These are phyloP conservation scores for Datisca glomerata DNA, from an alignment of 306 rosid genomes.

Conservation along the genomic window DNA sequence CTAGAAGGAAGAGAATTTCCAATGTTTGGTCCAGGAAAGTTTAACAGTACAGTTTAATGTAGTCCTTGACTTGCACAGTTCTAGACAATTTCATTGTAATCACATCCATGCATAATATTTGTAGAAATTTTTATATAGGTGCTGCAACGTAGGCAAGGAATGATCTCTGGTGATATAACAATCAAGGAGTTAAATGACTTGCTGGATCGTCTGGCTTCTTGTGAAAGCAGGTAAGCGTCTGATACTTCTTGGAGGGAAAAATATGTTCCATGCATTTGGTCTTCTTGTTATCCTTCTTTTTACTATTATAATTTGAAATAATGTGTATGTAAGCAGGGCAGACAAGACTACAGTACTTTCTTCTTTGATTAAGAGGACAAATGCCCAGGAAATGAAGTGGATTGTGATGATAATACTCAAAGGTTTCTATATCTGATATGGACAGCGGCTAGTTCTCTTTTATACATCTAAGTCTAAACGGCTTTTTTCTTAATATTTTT, in stretches of 20 bases:
- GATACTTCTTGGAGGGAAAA: not conserved
- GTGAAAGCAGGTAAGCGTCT: slow-evolving; percentile 58
- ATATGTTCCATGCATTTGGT: not conserved
- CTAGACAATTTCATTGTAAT: too few relatives aligned
- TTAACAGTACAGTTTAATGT: too few relatives aligned
- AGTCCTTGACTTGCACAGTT: too few relatives aligned
- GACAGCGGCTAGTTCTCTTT: too few relatives aligned
- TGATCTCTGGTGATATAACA: slow-evolving; percentile 65
- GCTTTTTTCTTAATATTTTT: not conserved
- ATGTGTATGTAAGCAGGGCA: slow-evolving; percentile 34
- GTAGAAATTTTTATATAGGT: slow-evolving; percentile 65
- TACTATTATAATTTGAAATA: slow-evolving; percentile 11
- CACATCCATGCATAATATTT: too few relatives aligned
- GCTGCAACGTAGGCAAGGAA: slow-evolving; percentile 70
- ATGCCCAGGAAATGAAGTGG: slow-evolving; percentile 99
- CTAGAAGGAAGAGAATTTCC: too few relatives aligned
- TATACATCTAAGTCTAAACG: slow-evolving; percentile 1
- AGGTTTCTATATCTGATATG: slow-evolving; percentile 27
- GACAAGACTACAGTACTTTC: slow-evolving; percentile 70
- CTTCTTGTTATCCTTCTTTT: slow-evolving; percentile 1
- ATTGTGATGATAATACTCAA: slow-evolving; percentile 87
- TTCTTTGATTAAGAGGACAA: slow-evolving; percentile 66
- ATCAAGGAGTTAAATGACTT: slow-evolving; percentile 67
- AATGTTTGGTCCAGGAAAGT: too few relatives aligned
- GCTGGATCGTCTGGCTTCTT: slow-evolving; percentile 66